Base-by-base conservation (phyloP, 2,329 filamentous ascomycete species). In the Stagonosporopsis vannaccii region DNA sequence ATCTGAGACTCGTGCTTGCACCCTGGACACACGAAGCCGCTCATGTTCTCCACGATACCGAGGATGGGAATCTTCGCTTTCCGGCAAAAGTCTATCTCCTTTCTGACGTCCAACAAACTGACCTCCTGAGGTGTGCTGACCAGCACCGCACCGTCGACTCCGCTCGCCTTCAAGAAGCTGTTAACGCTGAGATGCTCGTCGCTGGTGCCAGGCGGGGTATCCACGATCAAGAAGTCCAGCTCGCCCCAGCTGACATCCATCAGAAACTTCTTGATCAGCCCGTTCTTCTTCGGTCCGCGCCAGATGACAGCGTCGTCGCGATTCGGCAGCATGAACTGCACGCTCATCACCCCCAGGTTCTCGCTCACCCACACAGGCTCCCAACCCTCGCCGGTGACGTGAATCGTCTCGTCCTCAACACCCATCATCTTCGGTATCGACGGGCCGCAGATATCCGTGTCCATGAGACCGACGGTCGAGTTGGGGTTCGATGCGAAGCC, bases 361-460 rank as follows among this genome's bases (percentile, higher is more conserved):
- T 98, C 95, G 67, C 88, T 85, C 15, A 97, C 93, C 91, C 93
- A 98, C 13, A 98, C 94, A 0, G 95, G 95, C 71, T 90, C 92
- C 95, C 93, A 97, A 2, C 95, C 95, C 1, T 89, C 86, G 49
- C 86, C 89, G 72, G 89, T 95, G 49, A 97, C 87, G 75, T 99
- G 95, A 48, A 99, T 95, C 1, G 90, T 96, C 79, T 99, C 94
- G 23, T 87, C 81, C 77, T 97, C 93, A 1, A 97, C 94, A 30
- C 95, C 95, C 88, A 99, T 93, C 94, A 99, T 98, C 80, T 97
- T 97, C 19, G 95, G 95, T 69, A 99, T 97, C 62, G 88, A 92
- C 0, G 95, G 95, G 0, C 95, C 95, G 78, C 92, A 97, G 60
- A 99, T 97, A 76, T 99, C 95, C 6, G 95, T 96, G 77, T 99